Conservation (phyloP, 2,329 filamentous ascomycete species). For the Microdochium trichocladiopsis region DNA sequence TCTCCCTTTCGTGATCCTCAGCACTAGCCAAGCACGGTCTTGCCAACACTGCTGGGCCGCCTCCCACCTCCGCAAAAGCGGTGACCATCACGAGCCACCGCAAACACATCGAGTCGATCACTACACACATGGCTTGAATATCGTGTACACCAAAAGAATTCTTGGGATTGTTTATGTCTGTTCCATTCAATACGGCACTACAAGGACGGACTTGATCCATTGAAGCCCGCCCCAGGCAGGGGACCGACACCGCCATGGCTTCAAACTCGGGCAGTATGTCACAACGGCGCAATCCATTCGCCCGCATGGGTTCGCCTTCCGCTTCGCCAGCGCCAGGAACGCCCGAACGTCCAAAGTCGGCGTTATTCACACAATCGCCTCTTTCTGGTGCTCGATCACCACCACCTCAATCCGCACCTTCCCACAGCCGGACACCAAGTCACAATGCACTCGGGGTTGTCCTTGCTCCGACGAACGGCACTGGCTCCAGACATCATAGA, state of each 20-base stretch:
- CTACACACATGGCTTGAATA: background rate
- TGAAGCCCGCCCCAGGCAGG: constrained; percentile 1
- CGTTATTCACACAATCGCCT: constrained; percentile 56
- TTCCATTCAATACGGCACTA: background rate
- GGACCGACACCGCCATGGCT: constrained; percentile 33
- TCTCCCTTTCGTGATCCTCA: too few species aligned
- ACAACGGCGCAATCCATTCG: constrained; percentile 73
- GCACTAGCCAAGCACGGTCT: background rate
- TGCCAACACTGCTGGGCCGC: background rate
- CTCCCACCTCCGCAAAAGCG: background rate
- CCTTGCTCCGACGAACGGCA: constrained; percentile 27
- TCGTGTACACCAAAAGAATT: background rate
- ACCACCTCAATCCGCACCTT: constrained; percentile 26
- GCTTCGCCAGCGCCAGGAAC: constrained; percentile 53
- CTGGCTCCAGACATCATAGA: constrained; percentile 31
- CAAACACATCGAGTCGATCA: background rate
- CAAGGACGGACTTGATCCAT: constrained; percentile 1
- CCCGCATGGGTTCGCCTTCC: constrained; percentile 61
- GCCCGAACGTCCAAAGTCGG: constrained; percentile 64
- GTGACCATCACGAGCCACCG: background rate
- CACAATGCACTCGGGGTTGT: constrained; percentile 42
- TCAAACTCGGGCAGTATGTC: constrained; percentile 53
- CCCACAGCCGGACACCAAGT: constrained; percentile 65
- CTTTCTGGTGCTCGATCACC: constrained; percentile 20
- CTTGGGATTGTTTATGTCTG: too few species aligned